phyloP scores from a whole-genome alignment of 2,329 filamentous ascomycete genomes.

The Fusarium sp. region DNA sequence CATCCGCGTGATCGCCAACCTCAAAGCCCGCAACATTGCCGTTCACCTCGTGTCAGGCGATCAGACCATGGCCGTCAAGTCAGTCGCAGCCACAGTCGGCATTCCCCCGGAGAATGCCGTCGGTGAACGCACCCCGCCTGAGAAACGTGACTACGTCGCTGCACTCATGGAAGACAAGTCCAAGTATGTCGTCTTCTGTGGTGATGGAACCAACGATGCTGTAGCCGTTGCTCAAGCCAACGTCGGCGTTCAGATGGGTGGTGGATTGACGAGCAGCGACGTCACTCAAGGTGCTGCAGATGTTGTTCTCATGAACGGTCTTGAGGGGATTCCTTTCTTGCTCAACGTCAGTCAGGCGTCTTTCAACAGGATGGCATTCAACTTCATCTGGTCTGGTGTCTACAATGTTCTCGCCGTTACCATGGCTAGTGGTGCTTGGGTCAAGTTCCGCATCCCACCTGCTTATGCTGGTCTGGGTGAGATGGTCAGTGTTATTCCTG shows the following conservation, averaged over 20 bases:
- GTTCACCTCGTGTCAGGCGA: constrained; percentile 64
- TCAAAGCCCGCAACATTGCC: constrained; percentile 56
- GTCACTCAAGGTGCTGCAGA: constrained; percentile 46
- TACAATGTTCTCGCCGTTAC: constrained; percentile 68
- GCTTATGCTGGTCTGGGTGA: neutral
- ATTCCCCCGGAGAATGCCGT: constrained; percentile 50
- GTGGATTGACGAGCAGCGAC: constrained; percentile 55
- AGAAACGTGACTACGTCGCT: constrained; percentile 54
- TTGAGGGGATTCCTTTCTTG: constrained; percentile 54
- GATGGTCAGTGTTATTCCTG: neutral
- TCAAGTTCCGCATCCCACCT: constrained; percentile 52
- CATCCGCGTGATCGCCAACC: constrained; percentile 50
- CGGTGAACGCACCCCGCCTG: constrained; percentile 57
- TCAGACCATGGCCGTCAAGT: constrained; percentile 55
- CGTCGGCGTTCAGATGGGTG: constrained; percentile 65
- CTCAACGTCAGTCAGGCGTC: constrained; percentile 55
- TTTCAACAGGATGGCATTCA: constrained; percentile 54
- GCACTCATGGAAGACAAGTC: neutral
- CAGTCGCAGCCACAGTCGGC: constrained; percentile 51
- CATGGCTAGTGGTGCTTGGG: constrained; percentile 66
- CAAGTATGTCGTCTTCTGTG: constrained; percentile 62
- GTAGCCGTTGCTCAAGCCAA: constrained; percentile 66
- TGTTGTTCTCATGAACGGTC: constrained; percentile 54
- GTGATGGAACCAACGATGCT: constrained; percentile 71
- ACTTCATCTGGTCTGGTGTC: constrained; percentile 65